A percentile compares a stretch with the other conserved stretches of the same genome.
These are phyloP conservation scores for Cephaloascus albidus DNA, from an alignment of 805 yeast genomes.

Conservation along the genomic window DNA sequence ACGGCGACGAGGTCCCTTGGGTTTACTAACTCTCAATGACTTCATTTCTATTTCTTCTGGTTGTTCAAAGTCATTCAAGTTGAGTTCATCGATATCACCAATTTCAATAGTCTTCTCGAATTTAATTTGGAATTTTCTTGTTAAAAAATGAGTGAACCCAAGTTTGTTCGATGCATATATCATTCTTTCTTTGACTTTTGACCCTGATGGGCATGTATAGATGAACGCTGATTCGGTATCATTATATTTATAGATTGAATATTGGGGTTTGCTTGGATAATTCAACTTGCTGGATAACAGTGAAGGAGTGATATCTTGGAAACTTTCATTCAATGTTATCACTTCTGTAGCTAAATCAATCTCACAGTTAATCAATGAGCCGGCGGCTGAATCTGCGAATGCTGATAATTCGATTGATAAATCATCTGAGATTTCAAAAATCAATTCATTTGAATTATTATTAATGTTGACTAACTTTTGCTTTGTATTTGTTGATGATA, in stretches of 20 bases:
- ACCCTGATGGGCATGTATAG: slow-evolving; percentile 84
- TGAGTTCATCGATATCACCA: slow-evolving; percentile 67
- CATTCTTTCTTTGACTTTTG: slow-evolving; percentile 88
- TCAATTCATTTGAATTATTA: background rate
- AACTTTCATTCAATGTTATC: background rate
- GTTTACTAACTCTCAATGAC: slow-evolving; percentile 41
- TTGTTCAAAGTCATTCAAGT: slow-evolving; percentile 34
- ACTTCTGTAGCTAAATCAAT: background rate
- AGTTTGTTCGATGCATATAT: slow-evolving; percentile 75
- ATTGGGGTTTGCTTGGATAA: slow-evolving; percentile 36
- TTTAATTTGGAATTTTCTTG: slow-evolving; percentile 19
- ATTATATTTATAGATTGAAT: slow-evolving; percentile 40
- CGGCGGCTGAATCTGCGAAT: background rate
- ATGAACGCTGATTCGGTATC: slow-evolving; percentile 44
- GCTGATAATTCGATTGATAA: background rate
- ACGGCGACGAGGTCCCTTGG: slow-evolving; percentile 59
- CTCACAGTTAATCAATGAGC: background rate
- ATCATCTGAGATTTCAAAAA: background rate
- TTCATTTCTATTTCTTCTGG: slow-evolving; percentile 8
- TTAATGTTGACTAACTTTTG: slow-evolving; percentile 10
- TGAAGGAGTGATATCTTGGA: background rate
- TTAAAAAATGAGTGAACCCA: slow-evolving; percentile 46
- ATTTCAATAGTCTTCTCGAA: slow-evolving; percentile 50
- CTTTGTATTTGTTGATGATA: slow-evolving; percentile 1
- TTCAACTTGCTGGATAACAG: background rate